Percentiles rank a stretch among this genome's conserved stretches.
These are phyloP conservation scores for Pythium diclinum DNA, from an alignment of 352 stramenopile species.

Conservation along the genomic window DNA sequence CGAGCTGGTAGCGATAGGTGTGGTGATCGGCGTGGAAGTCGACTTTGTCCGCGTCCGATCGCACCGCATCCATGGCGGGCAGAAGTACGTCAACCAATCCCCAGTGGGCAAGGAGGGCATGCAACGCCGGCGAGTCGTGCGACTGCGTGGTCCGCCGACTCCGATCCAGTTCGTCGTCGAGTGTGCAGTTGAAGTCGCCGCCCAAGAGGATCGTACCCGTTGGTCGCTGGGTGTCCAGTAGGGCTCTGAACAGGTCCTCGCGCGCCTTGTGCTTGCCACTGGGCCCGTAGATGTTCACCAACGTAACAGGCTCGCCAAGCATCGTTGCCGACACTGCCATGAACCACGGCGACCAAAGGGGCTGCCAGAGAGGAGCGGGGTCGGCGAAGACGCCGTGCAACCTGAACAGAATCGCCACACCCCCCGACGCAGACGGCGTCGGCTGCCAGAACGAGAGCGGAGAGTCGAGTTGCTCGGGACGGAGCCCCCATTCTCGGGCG, in stretches of 20 bases:
- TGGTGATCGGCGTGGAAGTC: constrained; percentile 10
- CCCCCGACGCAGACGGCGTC: not conserved
- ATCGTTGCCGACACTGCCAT: not conserved
- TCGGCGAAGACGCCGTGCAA: not conserved
- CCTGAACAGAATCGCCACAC: not conserved
- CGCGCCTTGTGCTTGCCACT: not conserved
- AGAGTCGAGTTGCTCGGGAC: not conserved
- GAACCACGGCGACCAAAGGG: not conserved
- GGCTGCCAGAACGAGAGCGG: not conserved
- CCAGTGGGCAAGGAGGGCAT: not conserved
- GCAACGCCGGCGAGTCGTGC: not conserved
- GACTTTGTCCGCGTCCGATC: not conserved
- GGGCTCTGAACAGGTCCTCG: not conserved
- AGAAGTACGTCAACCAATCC: not conserved
- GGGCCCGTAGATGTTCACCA: not conserved
- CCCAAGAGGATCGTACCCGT: not conserved
- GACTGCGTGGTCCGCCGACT: not conserved
- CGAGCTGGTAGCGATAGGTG: constrained; percentile 9
- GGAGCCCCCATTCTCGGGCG: not conserved
- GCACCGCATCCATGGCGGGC: not conserved
- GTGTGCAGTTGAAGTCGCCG: constrained; percentile 18
- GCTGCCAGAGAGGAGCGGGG: not conserved
- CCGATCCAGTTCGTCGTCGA: constrained; percentile 4
- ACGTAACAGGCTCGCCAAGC: not conserved
- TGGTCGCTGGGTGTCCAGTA: not conserved